Percentiles rank a stretch among this genome's conserved stretches.
Conservation (phyloP, 2,329 filamentous ascomycete genomes). For the Colletotrichum sp. region DNA sequence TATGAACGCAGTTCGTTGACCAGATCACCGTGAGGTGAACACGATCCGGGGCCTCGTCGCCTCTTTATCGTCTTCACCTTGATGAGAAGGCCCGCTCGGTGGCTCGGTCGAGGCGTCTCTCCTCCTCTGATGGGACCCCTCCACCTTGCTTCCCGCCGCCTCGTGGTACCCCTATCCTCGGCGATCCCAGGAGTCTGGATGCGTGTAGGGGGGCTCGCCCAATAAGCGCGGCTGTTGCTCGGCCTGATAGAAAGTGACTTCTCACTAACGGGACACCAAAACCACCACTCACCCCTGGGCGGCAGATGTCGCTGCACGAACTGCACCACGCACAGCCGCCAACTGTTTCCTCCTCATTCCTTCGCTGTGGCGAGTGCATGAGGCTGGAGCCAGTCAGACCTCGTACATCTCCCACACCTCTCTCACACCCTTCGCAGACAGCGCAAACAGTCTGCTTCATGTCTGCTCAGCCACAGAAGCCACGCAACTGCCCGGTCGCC, state of each 20-base stretch:
- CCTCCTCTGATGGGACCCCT: slow-evolving; percentile 4
- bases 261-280: slow-evolving; percentile 9
- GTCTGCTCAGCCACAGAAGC: slow-evolving; percentile 11
- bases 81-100: not conserved
- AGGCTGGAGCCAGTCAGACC: slow-evolving; percentile 7
- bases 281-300: not conserved
- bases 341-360: not conserved
- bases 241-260: slow-evolving; percentile 24
- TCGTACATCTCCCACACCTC: not conserved
- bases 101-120: not conserved
- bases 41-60: not conserved
- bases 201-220: not conserved
- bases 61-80: slow-evolving; percentile 14
- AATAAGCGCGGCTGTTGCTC: not conserved
- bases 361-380: slow-evolving; percentile 13
- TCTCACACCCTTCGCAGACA: not conserved
- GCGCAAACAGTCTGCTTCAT: not conserved
- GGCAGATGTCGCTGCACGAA: not conserved
- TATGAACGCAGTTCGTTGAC: not conserved
- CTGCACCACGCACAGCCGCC: not conserved
- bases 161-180: slow-evolving; percentile 15
- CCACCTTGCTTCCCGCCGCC: slow-evolving; percentile 7
- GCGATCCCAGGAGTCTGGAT: slow-evolving; percentile 23
- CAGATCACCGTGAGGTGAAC: not conserved
- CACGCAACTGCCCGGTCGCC: not conserved